Conservation (phyloP, 495 filamentous ascomycete genomes). For the Astrothelium macrocarpum region DNA sequence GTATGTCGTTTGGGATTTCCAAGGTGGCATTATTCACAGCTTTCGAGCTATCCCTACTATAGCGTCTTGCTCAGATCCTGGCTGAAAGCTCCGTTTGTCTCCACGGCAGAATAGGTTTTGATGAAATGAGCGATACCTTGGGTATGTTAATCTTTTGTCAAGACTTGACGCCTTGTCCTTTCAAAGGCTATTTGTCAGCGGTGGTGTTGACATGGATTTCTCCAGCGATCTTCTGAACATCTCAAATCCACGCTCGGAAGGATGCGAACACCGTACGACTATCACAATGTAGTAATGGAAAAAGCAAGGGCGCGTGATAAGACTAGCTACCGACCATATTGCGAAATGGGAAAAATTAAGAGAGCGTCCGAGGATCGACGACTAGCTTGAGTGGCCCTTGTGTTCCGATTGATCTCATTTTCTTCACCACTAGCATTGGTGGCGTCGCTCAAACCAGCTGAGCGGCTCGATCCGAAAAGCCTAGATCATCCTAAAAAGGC, state of each 20-base stretch:
- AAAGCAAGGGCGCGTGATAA: background rate
- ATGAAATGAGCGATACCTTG: no score
- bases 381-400: background rate
- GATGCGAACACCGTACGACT: background rate
- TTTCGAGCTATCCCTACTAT: no score
- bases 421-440: background rate
- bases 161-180: background rate
- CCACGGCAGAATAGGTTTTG: no score
- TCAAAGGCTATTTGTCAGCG: background rate
- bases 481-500: background rate
- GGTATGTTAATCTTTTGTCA: background rate
- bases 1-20: no score
- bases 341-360: constrained; percentile 4
- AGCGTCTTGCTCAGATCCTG: no score
- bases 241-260: background rate
- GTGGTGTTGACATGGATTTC: background rate
- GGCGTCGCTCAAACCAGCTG: background rate
- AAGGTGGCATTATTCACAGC: no score
- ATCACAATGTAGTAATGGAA: background rate
- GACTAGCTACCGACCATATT: background rate
- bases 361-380: background rate
- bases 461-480: constrained; percentile 3
- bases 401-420: background rate
- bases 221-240: background rate
- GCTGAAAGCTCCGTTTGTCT: no score